Evolutionary conservation across 163 green algal species (phyloP).

Genomic region (Prototheca wickerhamii): DNA sequence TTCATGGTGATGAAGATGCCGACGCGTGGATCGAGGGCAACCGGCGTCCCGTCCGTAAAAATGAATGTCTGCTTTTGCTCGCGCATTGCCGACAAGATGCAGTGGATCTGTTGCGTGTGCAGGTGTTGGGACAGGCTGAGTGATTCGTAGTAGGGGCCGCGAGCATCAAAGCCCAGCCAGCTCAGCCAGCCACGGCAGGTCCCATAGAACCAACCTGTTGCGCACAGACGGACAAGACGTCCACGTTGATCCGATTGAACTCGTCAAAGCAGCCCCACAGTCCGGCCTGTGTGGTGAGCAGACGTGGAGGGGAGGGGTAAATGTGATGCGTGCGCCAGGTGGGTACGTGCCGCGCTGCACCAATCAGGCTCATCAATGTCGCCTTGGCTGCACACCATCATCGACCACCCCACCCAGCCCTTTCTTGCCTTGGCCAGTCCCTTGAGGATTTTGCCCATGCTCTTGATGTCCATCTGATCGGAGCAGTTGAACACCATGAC

Average conservation of each 20-base stretch:
- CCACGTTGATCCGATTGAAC: conserved; percentile 95
- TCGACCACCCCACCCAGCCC: no score
- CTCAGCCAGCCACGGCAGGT: neutral
- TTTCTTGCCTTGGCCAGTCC: conserved; percentile 82
- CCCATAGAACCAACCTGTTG: conserved; percentile 59
- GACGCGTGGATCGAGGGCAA: conserved; percentile 77
- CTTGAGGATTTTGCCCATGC: conserved; percentile 97
- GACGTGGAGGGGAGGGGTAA: neutral
- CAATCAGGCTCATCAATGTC: neutral
- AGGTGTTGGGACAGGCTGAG: no score
- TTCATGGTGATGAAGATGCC: conserved; percentile 99
- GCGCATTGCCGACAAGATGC: conserved; percentile 77
- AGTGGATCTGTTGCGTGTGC: conserved; percentile 79
- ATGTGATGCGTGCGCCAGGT: no score
- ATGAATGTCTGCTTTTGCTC: conserved; percentile 82
- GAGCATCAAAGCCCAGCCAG: no score
- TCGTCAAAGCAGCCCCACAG: conserved; percentile 96
- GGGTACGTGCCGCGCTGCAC: no score
- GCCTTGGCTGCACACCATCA: neutral
- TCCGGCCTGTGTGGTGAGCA: conserved; percentile 36
- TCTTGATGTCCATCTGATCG: conserved; percentile 90
- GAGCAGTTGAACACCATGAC: conserved; percentile 96
- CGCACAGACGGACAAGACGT: conserved; percentile 89
- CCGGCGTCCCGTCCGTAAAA: conserved; percentile 82
- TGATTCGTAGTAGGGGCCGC: no score